Percentiles rank a stretch among this genome's conserved stretches.
Evolutionary conservation across 805 yeast species (phyloP).

Genomic region (Schwanniomyces vanrijiae): DNA sequence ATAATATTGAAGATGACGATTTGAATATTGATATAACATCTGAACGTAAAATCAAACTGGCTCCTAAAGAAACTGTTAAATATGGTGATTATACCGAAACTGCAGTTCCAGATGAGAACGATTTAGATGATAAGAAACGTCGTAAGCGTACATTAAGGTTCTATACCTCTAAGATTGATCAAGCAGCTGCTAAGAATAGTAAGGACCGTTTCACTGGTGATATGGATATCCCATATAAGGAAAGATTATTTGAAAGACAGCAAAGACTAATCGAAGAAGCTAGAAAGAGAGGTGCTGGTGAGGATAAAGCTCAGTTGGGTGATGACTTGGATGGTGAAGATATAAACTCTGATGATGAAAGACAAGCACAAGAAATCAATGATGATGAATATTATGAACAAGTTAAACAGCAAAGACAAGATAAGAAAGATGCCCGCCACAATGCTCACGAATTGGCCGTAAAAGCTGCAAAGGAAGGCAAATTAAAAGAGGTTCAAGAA

Average conservation of each 20-base stretch:
- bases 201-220: conserved; percentile 63
- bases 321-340: conserved; percentile 58
- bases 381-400: conserved; percentile 60
- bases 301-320: conserved; percentile 49
- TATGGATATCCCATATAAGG: conserved; percentile 86
- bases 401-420: conserved; percentile 47
- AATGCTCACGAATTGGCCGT: conserved; percentile 70
- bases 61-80: conserved; percentile 13
- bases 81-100: conserved; percentile 66
- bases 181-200: conserved; percentile 62
- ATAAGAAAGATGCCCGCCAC: conserved; percentile 54
- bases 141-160: conserved; percentile 84
- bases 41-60: conserved; percentile 51
- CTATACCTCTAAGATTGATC: conserved; percentile 96
- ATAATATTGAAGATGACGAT: conserved; percentile 20
- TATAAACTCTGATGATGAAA: conserved; percentile 47
- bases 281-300: conserved; percentile 66
- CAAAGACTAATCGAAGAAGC: conserved; percentile 88
- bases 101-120: conserved; percentile 69
- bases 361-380: conserved; percentile 41
- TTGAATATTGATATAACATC: conserved; percentile 52
- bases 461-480: conserved; percentile 82
- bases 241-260: conserved; percentile 86
- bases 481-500: conserved; percentile 68
- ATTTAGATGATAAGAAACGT: conserved; percentile 79